Percentiles rank a stretch among this genome's conserved stretches.
Conservation (phyloP, 129 eudicot species). For the Flaveria robusta region DNA sequence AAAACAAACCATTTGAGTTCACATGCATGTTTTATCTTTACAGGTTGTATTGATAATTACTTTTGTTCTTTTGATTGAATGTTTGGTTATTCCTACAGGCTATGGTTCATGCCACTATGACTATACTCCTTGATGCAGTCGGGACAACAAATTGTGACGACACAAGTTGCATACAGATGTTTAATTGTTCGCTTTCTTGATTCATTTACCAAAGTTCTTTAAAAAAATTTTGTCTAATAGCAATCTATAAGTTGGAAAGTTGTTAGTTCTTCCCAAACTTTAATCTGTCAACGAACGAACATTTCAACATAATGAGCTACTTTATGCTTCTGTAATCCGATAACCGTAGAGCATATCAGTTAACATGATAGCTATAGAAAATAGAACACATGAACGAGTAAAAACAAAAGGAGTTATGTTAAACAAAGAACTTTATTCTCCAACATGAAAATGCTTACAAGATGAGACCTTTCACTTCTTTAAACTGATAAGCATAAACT, state of each 20-base stretch:
- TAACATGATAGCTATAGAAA: constrained; percentile 16
- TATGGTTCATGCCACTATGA: constrained; percentile 58
- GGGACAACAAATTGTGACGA: constrained; percentile 26
- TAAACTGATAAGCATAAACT: constrained; percentile 5
- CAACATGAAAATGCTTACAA: too few species aligned
- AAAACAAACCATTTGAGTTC: constrained; percentile 23
- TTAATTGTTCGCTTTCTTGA: constrained; percentile 26
- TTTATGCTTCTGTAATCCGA: constrained; percentile 16
- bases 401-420: neutral
- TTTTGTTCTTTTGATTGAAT: constrained; percentile 5
- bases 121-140: constrained; percentile 45
- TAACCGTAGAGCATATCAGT: constrained; percentile 16
- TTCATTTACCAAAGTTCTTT: constrained; percentile 26
- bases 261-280: neutral
- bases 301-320: constrained; percentile 10
- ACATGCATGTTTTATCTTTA: constrained; percentile 30
- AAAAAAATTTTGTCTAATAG: constrained; percentile 25
- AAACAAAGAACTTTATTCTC: neutral
- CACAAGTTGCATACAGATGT: constrained; percentile 19
- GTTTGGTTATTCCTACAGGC: constrained; percentile 46
- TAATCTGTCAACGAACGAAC: neutral
- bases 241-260: constrained; percentile 28
- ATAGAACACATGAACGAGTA: constrained; percentile 14
- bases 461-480: constrained; percentile 17
- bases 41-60: constrained; percentile 18